Evolutionary conservation across 352 stramenopile species (phyloP).

Genomic region (Pythium insidiosum): DNA sequence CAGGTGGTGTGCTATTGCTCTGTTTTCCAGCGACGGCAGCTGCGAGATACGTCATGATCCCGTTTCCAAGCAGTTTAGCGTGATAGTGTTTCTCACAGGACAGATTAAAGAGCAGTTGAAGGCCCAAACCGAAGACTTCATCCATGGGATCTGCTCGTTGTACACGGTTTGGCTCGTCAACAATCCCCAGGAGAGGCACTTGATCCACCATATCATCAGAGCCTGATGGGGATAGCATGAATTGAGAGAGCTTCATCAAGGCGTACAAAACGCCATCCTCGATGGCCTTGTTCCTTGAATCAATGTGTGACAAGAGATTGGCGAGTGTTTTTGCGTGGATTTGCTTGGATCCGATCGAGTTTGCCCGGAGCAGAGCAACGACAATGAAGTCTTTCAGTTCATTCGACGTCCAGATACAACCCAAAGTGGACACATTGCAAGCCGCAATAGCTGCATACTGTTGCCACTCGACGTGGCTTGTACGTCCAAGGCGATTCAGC

Average conservation of each 20-base stretch:
- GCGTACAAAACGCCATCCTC: slow-evolving; percentile 74
- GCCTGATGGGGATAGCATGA: slow-evolving; percentile 21
- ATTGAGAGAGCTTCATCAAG: slow-evolving; percentile 71
- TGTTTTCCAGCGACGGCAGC: slow-evolving; percentile 31
- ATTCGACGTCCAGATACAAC: slow-evolving; percentile 61
- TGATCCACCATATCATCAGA: not conserved
- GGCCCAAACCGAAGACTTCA: slow-evolving; percentile 59
- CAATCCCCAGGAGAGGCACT: not conserved
- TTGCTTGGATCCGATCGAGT: slow-evolving; percentile 75
- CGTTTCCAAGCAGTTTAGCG: slow-evolving; percentile 57
- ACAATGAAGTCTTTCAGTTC: slow-evolving; percentile 84
- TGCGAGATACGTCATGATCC: slow-evolving; percentile 60
- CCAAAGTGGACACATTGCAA: slow-evolving; percentile 61
- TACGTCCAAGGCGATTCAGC: slow-evolving; percentile 61
- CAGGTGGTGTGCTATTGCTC: not conserved
- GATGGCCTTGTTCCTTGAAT: slow-evolving; percentile 43
- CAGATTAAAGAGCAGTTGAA: slow-evolving; percentile 72
- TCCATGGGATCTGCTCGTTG: slow-evolving; percentile 22
- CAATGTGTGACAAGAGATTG: slow-evolving; percentile 59
- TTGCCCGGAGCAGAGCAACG: slow-evolving; percentile 60
- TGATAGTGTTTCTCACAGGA: slow-evolving; percentile 66
- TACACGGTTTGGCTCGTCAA: not conserved
- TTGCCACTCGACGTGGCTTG: slow-evolving; percentile 68
- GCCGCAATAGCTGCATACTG: slow-evolving; percentile 74
- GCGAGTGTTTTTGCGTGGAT: slow-evolving; percentile 78